Evolutionary conservation across 129 eudicot genomes (phyloP), one percentile per base, ranked within the genome.

Genomic region (Apium graveolens): DNA sequence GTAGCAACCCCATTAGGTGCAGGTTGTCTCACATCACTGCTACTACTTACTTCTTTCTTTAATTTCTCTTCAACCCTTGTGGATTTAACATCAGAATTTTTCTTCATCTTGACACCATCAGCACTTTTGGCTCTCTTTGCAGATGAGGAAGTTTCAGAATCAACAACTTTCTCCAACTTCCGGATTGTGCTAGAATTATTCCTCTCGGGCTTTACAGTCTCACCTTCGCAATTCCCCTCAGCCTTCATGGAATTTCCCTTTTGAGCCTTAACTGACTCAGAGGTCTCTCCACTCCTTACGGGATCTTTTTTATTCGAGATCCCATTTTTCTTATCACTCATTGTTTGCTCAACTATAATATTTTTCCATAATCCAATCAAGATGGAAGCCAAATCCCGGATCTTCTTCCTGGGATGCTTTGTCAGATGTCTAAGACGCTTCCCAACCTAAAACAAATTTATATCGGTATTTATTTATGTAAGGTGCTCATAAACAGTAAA

Each of bases 281-380:
- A 74, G 32, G 69, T 38, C 51, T 81, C 83, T 32, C 27, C 53
- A 32, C 17, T 72, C 80, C 84, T 87, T 21, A 66, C 31, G 31
- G 89, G 71, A 39, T 80, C 87, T 46, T 81, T 84, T 41, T 46
- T 78, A 74, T 82, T 83, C n/a, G 71, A 42, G 80, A 57, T 85
- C 63, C 90, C 93, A 62, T 89, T 91, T 77, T 86, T 86, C 88
- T 88, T 93, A 16, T 76, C 85, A 66, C 77, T 85, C 11, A 42
- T 46, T 39, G 96, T 85, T 84, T 93, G 96, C 79, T 88, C 83
- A n/a, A 93, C 86, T 26, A 93, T 91, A 66, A 93, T 83, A 16
- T 76, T 81, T 77, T 93, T 93, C 98, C 98, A 93, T 21, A 88
- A 82, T 76, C 87, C 96, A 46, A 93, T 89, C 83, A 89, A 85